Conservation (phyloP, 495 filamentous ascomycete genomes). For the Penicillium alfredii region DNA sequence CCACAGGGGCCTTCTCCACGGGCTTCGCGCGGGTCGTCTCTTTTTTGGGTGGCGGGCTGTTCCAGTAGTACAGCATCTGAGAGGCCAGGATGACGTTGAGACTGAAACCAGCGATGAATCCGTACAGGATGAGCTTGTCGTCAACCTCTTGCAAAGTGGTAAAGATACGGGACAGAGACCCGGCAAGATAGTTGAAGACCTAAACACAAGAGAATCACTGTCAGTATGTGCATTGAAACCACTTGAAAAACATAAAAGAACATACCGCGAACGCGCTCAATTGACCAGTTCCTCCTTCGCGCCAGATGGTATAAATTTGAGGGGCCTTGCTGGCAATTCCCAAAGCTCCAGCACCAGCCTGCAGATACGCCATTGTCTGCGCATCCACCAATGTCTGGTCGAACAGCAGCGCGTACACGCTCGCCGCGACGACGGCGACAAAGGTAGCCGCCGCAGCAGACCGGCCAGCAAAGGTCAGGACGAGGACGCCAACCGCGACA, state of each 20-base stretch:
- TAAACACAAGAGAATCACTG: slow-evolving; percentile 29
- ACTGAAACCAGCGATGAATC: slow-evolving; percentile 80
- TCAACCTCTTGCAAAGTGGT: slow-evolving; percentile 95
- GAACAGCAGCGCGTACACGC: slow-evolving; percentile 62
- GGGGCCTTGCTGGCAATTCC: slow-evolving; percentile 85
- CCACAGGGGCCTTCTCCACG: slow-evolving; percentile 24
- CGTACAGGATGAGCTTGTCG: slow-evolving; percentile 89
- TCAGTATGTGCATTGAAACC: neutral
- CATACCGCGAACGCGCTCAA: slow-evolving; percentile 92
- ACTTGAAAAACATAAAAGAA: slow-evolving; percentile 11
- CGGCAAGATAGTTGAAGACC: slow-evolving; percentile 97
- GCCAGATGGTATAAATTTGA: slow-evolving; percentile 80
- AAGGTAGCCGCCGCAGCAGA: slow-evolving; percentile 60
- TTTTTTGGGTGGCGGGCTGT: slow-evolving; percentile 47
- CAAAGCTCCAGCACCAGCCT: slow-evolving; percentile 77
- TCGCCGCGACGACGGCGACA: slow-evolving; percentile 64
- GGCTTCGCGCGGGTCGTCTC: slow-evolving; percentile 39
- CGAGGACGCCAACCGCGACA: slow-evolving; percentile 75
- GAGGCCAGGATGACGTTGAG: slow-evolving; percentile 80
- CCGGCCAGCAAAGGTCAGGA: slow-evolving; percentile 71
- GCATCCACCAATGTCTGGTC: slow-evolving; percentile 59
- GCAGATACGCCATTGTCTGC: slow-evolving; percentile 65
- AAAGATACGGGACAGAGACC: slow-evolving; percentile 89
- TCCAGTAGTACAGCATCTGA: slow-evolving; percentile 98
- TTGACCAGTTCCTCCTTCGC: slow-evolving; percentile 84